Base-by-base conservation (phyloP, 441 rosid genomes). In the Corymbia citriodora region DNA sequence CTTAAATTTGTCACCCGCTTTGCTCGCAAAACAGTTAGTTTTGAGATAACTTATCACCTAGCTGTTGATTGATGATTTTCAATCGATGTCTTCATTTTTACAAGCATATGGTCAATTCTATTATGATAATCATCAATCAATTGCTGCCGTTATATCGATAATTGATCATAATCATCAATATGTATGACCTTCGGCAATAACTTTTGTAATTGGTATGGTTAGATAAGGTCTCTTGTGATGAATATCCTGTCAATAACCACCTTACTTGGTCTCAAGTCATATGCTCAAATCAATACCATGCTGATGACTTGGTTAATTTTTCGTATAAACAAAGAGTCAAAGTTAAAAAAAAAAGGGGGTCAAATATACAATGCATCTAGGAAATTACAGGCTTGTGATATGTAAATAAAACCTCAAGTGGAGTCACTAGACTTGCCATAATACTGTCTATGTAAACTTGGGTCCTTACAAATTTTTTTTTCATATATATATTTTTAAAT, bases 401-500 rank as follows among this genome's bases (percentile, higher is more conserved):
- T 63, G 9, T 27, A 25, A 63, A 63, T n/a, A 29, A 63, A 63
- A 63, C 33, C 31, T 63, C 0, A 0, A 63, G 33, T 29, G 17
- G 4, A 63, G 17, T 29, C 33, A 13, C 27, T 63, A 12, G 33
- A 63, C 70, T 33, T 0, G 0, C 29, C 18, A 0, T 2, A 7
- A 25, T 14, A 59, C 65, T 59, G 25, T 59, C 11, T 59, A 25
- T 25, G 65, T 59, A n/a, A 59, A 59, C n/a, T 25, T 27, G 65
- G 65, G 65, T 59, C 0, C 14, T 11, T 59, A 10, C 65, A 27
- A 25, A 4, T 3, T 36, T 36, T 40, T 40, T n/a, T n/a, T n/a
- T n/a, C n/a, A n/a, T n/a, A n/a, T n/a, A n/a, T n/a, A n/a, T n/a
- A n/a, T 40, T 40, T 40, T 40, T 40, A 4, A 40, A 40, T 40